A percentile compares a stretch with the other conserved stretches of the same genome.
Evolutionary conservation across 805 yeast genomes (phyloP).

Genomic region (Ogataea angusta): DNA sequence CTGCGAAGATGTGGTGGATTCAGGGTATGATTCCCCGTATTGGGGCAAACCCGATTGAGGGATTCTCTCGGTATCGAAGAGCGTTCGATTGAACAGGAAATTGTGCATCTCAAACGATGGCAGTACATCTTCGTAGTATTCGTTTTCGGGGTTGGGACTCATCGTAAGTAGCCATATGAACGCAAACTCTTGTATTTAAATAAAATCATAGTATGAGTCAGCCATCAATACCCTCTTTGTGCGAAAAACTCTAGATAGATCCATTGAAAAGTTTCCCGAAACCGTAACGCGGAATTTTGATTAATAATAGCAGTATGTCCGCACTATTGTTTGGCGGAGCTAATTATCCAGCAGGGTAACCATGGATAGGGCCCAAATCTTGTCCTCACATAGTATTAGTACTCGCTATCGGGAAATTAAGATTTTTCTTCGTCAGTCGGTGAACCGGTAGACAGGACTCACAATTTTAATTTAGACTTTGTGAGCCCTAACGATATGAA

Average conservation of each 20-base stretch:
- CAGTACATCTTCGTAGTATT: constrained; percentile 42
- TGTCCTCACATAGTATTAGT: no score
- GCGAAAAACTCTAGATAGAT: background rate
- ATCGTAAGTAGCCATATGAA: background rate
- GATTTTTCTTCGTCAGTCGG: no score
- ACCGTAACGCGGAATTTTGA: background rate
- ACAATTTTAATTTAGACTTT: no score
- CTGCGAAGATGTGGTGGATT: background rate
- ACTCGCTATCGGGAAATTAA: no score
- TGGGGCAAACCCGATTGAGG: constrained; percentile 20
- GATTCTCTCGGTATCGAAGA: constrained; percentile 13
- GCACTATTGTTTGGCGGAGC: no score
- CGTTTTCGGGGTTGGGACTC: background rate
- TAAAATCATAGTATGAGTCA: background rate
- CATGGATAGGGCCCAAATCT: no score
- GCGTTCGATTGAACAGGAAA: constrained; percentile 28
- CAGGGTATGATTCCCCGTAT: constrained; percentile 7
- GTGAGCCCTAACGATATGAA: no score
- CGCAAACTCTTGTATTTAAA: background rate
- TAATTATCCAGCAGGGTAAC: no score
- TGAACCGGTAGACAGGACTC: no score
- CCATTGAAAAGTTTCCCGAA: background rate
- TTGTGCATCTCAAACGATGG: constrained; percentile 72
- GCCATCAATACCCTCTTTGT: background rate
- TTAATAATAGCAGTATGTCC: no score